Base-by-base conservation (phyloP, 345 rosid genomes). In the Pistacia atlantica region DNA sequence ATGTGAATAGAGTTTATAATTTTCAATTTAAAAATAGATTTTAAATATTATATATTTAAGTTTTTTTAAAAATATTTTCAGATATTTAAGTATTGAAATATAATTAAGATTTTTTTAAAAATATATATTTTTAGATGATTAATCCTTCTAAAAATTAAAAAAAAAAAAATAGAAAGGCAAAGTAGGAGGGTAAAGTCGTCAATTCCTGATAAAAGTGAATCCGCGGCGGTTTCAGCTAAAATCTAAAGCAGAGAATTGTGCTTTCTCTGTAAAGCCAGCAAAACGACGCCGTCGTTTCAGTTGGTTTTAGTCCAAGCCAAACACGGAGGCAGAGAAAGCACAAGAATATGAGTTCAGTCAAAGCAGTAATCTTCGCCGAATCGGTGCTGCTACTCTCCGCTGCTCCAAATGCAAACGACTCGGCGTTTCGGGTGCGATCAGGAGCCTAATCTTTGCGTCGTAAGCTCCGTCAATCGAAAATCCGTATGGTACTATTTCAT, bases 281-380 rank as follows among this genome's bases (percentile, higher is more conserved):
- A 37, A 37, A 3, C 55, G 25, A 25, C 25, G 25, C 25, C 25
- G 25, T 25, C 25, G 25, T 25, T 25, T 25, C 25, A 25, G 25
- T 25, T 25, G 25, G 25, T 25, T 25, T 25, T 25, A 25, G 25
- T 25, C 25, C 25, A 25, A 25, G 25, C 25, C 25, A 25, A 25
- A 25, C 25, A 25, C 2, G 16, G 11, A 49, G 3, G 11, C 35
- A 25, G 37, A 60, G 37, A 60, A 5, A 6, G 55, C n/a, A 4
- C 1, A 25, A 0, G 31, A 13, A 55, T 33, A 57, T 71, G 74
- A 57, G 51, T 55, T 11, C 57, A n/a, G 35, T 71, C 9, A 20
- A 28, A 71, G 74, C 64, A 57, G 74, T 71, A n/a, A 57, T 71
- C 33, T 58, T 71, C 28, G 64, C 56, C 10, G 74, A 57, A 71